These are phyloP conservation scores for Zangia roseola DNA, from an alignment of 768 basidiomycete species.

Conservation along the genomic window DNA sequence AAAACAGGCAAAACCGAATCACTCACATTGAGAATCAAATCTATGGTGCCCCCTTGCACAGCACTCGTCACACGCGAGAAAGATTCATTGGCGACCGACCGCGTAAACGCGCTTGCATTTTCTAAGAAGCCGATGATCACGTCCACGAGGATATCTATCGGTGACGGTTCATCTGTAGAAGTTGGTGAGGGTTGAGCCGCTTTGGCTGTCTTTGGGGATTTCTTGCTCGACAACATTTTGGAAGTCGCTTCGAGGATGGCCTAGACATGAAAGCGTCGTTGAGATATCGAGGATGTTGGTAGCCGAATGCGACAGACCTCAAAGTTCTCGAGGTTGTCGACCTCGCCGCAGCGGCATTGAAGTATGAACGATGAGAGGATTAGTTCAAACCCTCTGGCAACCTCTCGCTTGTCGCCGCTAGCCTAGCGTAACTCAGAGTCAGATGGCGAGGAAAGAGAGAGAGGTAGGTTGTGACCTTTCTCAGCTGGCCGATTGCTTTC, in stretches of 20 bases:
- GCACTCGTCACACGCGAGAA: constrained; percentile 71
- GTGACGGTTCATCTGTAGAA: constrained; percentile 41
- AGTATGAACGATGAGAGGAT: constrained; percentile 70
- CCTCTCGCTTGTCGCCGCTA: constrained; percentile 15
- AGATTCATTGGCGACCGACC: constrained; percentile 75
- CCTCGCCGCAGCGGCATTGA: constrained; percentile 66
- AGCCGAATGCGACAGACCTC: constrained; percentile 46
- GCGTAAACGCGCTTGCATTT: constrained; percentile 75
- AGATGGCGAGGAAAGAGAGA: neutral
- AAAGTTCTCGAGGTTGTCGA: constrained; percentile 57
- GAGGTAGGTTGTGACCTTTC: constrained; percentile 36
- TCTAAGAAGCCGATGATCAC: constrained; percentile 89
- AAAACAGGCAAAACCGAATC: constrained; percentile 5
- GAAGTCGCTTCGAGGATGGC: constrained; percentile 57
- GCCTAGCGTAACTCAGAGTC: constrained; percentile 7
- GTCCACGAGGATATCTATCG: constrained; percentile 86
- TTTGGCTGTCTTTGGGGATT: constrained; percentile 41
- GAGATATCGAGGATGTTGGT: neutral
- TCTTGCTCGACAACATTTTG: constrained; percentile 47
- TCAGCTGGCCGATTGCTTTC: constrained; percentile 41
- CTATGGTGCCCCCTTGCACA: constrained; percentile 68
- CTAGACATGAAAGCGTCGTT: constrained; percentile 35
- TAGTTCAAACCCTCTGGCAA: constrained; percentile 65
- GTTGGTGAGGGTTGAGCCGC: neutral
- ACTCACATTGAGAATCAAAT: constrained; percentile 78